Conservation (phyloP, 192 early-diverging fungal genomes). For the Gaertneriomyces semiglobifer region DNA sequence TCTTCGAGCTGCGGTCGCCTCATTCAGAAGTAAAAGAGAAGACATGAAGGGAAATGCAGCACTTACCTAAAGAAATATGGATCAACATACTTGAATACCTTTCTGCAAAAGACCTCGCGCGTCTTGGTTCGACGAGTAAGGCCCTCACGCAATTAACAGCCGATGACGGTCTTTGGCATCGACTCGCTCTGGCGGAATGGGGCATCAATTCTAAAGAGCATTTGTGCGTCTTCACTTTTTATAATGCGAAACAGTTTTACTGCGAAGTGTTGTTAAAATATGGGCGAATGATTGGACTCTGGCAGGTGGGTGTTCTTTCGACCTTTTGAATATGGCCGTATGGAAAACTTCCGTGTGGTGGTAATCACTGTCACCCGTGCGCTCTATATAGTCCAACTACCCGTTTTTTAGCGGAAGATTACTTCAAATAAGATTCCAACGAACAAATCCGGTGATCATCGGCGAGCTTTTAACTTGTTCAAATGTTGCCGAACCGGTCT, state of each 20-base stretch:
- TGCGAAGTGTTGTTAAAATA: conserved; percentile 8
- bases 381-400: conserved; percentile 11
- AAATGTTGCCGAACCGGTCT: background rate
- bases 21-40: too few relatives aligned
- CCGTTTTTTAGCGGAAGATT: conserved; percentile 20
- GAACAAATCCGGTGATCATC: background rate
- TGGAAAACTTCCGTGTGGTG: background rate
- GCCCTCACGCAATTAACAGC: background rate
- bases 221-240: conserved; percentile 1
- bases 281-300: conserved; percentile 13
- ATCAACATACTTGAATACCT: too few relatives aligned
- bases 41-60: too few relatives aligned
- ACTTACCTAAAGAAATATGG: too few relatives aligned
- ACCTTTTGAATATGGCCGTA: background rate
- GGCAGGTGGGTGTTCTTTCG: conserved; percentile 6
- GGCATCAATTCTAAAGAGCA: conserved; percentile 3
- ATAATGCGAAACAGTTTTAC: conserved; percentile 3
- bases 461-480: background rate
- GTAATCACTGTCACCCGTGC: background rate
- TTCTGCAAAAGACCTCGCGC: too few relatives aligned
- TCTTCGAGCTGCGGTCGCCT: too few relatives aligned
- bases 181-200: background rate
- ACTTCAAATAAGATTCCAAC: conserved; percentile 7
- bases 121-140: too few relatives aligned
- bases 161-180: conserved; percentile 11